Percentiles rank a stretch among this genome's conserved stretches.
Evolutionary conservation across 352 stramenopile species (phyloP).

Genomic region (Aphanomyces invadans): DNA sequence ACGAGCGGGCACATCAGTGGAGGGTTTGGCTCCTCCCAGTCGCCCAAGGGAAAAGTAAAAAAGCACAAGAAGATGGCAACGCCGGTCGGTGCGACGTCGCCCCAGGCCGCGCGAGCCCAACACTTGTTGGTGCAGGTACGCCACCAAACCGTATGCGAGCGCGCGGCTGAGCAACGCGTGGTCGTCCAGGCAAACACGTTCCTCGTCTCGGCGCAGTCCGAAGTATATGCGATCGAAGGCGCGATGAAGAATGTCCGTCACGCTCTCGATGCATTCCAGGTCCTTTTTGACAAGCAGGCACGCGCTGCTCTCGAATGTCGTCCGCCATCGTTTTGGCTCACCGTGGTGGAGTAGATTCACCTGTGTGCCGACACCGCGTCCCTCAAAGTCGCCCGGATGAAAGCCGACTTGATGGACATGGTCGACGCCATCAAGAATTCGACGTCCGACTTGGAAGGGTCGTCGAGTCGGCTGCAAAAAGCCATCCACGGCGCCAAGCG

Average conservation of each 20-base stretch:
- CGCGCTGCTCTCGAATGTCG: slow-evolving; percentile 38
- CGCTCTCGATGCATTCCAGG: slow-evolving; percentile 50
- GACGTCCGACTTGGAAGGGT: slow-evolving; percentile 45
- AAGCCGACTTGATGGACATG: slow-evolving; percentile 41
- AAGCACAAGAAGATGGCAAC: background rate
- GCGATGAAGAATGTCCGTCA: slow-evolving; percentile 50
- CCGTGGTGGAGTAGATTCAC: slow-evolving; percentile 24
- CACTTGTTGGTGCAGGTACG: background rate
- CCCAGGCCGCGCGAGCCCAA: background rate
- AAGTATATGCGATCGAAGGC: slow-evolving; percentile 46
- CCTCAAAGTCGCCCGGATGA: slow-evolving; percentile 12
- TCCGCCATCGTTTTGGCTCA: no score
- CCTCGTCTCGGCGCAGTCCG: slow-evolving; percentile 50
- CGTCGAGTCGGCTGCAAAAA: slow-evolving; percentile 55
- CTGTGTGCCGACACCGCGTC: slow-evolving; percentile 8
- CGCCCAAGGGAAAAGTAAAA: background rate
- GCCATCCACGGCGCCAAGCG: slow-evolving; percentile 37
- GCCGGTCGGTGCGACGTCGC: background rate
- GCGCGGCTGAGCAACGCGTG: no score
- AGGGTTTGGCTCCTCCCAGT: background rate
- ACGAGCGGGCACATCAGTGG: background rate
- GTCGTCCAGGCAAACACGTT: slow-evolving; percentile 58
- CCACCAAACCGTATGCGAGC: no score
- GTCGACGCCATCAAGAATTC: slow-evolving; percentile 48
- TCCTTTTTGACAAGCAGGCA: slow-evolving; percentile 74